Evolutionary conservation across 148 eudicot genomes (phyloP).

Genomic region (Selenicereus undatus): DNA sequence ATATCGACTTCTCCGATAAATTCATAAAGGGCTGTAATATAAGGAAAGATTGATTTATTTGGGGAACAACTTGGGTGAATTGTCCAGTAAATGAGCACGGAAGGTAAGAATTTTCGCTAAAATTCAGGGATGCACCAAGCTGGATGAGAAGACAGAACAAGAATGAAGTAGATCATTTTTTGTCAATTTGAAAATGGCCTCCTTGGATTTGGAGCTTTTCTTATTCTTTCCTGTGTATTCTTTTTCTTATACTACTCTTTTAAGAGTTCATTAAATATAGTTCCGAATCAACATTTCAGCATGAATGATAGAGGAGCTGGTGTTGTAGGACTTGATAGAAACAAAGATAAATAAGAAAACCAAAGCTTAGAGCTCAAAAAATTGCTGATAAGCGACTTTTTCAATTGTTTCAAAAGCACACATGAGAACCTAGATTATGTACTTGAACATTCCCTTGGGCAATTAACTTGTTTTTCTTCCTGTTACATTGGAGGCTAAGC

Average conservation of each 20-base stretch:
- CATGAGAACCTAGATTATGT: background rate
- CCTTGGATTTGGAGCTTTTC: too few relatives aligned
- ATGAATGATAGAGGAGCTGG: background rate
- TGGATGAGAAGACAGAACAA: slow-evolving; percentile 18
- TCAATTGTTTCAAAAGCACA: background rate
- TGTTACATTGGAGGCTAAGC: slow-evolving; percentile 75
- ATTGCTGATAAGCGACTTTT: background rate
- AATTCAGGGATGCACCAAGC: slow-evolving; percentile 8
- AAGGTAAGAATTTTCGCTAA: slow-evolving; percentile 24
- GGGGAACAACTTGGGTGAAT: slow-evolving; percentile 5
- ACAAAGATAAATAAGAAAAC: background rate
- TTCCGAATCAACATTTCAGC: background rate
- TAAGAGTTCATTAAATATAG: slow-evolving; percentile 14
- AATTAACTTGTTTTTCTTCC: slow-evolving; percentile 44
- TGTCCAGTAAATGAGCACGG: slow-evolving; percentile 24
- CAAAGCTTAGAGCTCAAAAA: too few relatives aligned
- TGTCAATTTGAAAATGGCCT: background rate
- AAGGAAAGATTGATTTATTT: slow-evolving; percentile 37
- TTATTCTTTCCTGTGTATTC: slow-evolving; percentile 16
- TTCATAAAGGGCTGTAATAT: slow-evolving; percentile 76
- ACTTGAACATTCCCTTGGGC: background rate
- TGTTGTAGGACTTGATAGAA: background rate
- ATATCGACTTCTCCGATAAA: slow-evolving; percentile 63
- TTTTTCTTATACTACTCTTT: slow-evolving; percentile 15
- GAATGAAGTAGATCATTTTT: slow-evolving; percentile 7